A percentile compares a stretch with the other conserved stretches of the same genome.
phyloP scores from a whole-genome alignment of 139 green algal genomes.

The Tetraselmis chui region DNA sequence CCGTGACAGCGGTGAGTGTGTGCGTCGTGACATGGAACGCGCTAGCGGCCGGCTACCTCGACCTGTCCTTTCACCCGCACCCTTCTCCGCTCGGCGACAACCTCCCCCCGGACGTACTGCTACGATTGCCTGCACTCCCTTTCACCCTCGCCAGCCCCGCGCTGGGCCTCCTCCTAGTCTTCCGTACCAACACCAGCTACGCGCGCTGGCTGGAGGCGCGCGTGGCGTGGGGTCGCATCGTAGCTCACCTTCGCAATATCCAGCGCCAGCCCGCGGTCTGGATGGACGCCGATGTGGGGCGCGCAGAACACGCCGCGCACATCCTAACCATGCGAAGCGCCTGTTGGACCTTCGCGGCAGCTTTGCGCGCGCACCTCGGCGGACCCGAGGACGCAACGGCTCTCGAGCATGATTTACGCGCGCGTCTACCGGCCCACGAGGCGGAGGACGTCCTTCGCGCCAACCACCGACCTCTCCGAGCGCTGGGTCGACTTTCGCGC shows the following conservation, averaged over 20 bases:
- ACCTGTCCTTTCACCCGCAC: neutral
- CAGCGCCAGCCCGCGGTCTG: neutral
- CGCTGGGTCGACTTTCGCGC: neutral
- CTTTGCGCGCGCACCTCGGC: neutral
- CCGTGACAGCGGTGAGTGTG: neutral
- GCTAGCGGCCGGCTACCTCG: neutral
- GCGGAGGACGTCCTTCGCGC: neutral
- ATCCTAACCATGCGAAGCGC: neutral
- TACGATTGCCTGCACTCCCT: neutral
- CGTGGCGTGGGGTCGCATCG: slow-evolving; percentile 12
- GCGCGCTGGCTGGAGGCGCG: slow-evolving; percentile 27
- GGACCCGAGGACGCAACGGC: neutral
- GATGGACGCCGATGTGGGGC: neutral
- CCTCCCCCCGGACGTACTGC: neutral
- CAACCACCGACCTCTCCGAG: neutral
- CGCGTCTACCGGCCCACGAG: neutral
- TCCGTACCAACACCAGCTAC: slow-evolving; percentile 36
- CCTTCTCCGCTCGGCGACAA: neutral
- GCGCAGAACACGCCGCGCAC: neutral
- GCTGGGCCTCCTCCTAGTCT: slow-evolving; percentile 43
- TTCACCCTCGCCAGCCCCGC: slow-evolving; percentile 38
- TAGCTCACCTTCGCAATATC: neutral
- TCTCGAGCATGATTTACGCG: neutral
- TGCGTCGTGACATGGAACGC: neutral
- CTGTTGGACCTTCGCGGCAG: neutral